Base-by-base conservation (phyloP, 148 eudicot species). In the Chenopodium album region DNA sequence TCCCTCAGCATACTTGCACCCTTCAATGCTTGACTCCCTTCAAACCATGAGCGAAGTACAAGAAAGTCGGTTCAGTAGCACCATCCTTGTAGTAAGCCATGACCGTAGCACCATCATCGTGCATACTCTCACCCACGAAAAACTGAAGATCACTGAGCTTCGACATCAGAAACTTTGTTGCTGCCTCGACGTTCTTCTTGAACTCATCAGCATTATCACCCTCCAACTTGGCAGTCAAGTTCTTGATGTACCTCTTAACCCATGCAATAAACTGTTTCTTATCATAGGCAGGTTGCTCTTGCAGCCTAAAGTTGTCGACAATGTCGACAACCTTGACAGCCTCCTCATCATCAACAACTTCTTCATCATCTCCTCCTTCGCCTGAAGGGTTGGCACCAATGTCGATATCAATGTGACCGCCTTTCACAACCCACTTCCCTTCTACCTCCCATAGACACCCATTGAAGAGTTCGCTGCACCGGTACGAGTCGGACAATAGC, bases 331-430 rank as follows among this genome's bases (percentile, higher is more conserved):
- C 89, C 85, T 84, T 89, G 1, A 63, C 82, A 69, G 87, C 83
- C 72, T 85, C 85, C 73, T 89, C 89, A 54, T 54, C 60, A 16
- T 88, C 89, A 23, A 90, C 90, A 32, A 82, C 84, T 74, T 88
- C 90, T 17, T 88, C 90, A 0, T 86, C 90, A 62, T 89, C 98
- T 68, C 89, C 97, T 64, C 97, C 98, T 81, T 95, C 98, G 17
- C 95, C 95, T 46, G 97, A 95, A 76, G 98, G 97, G 78, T 95
- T 95, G 73, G 95, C 98, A 84, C 98, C 98, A 78, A 94, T 92
- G 80, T 93, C 88, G 28, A 94, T 90, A 47, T 89, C 91, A 64
- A 92, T 85, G 19, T 92, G 62, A 56, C 20, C 87, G 19, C 94
- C 97, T 68, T 84, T 73, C 16, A 92, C 90, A 31, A 93, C 95